phyloP scores from a whole-genome alignment of 305 asterid genomes.

The Withania somnifera region DNA sequence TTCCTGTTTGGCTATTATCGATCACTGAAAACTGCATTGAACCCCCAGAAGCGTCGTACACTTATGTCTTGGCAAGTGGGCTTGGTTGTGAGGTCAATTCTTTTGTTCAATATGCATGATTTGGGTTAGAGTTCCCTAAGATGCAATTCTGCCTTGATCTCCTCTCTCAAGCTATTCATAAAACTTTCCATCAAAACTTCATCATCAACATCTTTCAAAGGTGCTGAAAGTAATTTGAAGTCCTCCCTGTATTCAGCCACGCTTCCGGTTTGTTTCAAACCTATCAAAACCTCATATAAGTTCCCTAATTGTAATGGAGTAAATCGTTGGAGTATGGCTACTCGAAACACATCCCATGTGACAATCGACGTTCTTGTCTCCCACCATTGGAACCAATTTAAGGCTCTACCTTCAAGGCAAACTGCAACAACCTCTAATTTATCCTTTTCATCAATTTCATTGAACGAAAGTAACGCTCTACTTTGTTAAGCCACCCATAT shows the following conservation, averaged over 20 bases:
- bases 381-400: not conserved
- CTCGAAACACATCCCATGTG: not conserved
- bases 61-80: not conserved
- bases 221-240: not conserved
- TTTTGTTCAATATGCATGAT: not conserved
- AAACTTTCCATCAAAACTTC: not conserved
- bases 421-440: not conserved
- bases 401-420: not conserved
- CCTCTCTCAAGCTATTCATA: not conserved
- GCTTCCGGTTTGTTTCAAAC: not conserved
- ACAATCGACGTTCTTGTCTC: not conserved
- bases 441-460: not conserved
- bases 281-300: not conserved
- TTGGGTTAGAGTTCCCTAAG: not conserved
- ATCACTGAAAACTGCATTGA: not conserved
- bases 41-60: not conserved
- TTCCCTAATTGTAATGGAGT: not conserved
- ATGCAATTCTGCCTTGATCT: not conserved
- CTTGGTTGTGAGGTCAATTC: not conserved
- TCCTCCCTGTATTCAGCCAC: not conserved
- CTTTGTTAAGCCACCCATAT: not conserved
- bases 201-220: not conserved
- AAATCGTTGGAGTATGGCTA: not conserved
- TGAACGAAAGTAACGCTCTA: not conserved
- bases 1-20: not conserved